A percentile compares a stretch with the other conserved stretches of the same genome.
Evolutionary conservation across 2,329 filamentous ascomycete species (phyloP).

Genomic region (Paecilomyces variotii): DNA sequence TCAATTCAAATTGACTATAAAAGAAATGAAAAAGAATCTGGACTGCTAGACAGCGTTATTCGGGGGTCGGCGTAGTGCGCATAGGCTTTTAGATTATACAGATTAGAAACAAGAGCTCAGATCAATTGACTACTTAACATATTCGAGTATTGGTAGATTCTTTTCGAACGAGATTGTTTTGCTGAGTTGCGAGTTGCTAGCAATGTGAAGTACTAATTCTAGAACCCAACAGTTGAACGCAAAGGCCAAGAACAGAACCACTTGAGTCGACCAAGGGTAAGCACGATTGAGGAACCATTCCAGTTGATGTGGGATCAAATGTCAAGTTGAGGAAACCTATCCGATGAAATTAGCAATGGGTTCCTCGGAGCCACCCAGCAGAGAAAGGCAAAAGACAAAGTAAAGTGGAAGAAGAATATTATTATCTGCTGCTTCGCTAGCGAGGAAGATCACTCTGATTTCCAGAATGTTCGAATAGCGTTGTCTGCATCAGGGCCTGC

Average conservation of each 20-base stretch:
- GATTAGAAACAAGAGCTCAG: too few relatives aligned
- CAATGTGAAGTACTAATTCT: too few relatives aligned
- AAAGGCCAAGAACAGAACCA: constrained; percentile 50
- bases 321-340: constrained; percentile 55
- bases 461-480: constrained; percentile 48
- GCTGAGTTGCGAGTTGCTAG: too few relatives aligned
- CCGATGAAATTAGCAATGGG: constrained; percentile 53
- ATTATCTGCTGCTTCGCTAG: constrained; percentile 47
- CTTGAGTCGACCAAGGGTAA: constrained; percentile 55
- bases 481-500: constrained; percentile 48
- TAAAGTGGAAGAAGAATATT: constrained; percentile 53
- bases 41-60: too few relatives aligned
- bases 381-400: constrained; percentile 52
- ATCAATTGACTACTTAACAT: too few relatives aligned
- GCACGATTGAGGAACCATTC: constrained; percentile 40
- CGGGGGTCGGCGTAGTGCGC: too few relatives aligned
- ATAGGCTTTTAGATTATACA: too few relatives aligned
- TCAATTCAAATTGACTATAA: too few relatives aligned
- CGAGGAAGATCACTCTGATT: constrained; percentile 43
- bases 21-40: too few relatives aligned
- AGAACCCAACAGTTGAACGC: constrained; percentile 49
- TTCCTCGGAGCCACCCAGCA: constrained; percentile 58
- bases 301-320: constrained; percentile 55
- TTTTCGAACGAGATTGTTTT: too few relatives aligned
- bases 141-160: too few relatives aligned